These are phyloP conservation scores for Cenchrus purpureus DNA, from an alignment of 176 grass and related monocot genomes.

Conservation along the genomic window DNA sequence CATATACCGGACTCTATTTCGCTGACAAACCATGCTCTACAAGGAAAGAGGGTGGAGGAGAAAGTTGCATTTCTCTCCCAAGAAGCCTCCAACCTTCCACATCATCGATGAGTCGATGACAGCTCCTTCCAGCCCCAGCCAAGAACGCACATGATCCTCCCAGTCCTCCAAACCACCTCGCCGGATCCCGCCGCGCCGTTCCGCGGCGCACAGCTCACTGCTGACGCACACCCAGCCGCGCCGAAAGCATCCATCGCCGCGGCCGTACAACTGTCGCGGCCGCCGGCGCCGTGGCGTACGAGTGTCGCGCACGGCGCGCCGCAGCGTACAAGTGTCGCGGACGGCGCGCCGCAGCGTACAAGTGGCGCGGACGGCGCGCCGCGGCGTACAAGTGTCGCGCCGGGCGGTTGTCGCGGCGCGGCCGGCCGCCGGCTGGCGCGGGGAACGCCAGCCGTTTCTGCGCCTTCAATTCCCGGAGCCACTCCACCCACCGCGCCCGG, in stretches of 20 bases:
- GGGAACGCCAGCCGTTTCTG: not conserved
- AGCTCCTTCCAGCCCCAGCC: not conserved
- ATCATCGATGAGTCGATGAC: not conserved
- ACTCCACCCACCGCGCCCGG: not conserved
- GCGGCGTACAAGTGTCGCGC: not conserved
- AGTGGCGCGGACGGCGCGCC: not conserved
- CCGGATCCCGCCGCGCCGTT: not conserved
- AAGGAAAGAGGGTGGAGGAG: too few relatives aligned
- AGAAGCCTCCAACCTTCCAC: not conserved
- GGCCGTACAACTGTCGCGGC: too few relatives aligned
- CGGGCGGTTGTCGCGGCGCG: not conserved
- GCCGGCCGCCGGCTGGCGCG: not conserved
- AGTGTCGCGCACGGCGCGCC: not conserved
- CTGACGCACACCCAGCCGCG: not conserved
- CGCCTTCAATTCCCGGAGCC: not conserved
- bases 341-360: not conserved
- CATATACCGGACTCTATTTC: not conserved
- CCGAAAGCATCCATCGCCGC: not conserved
- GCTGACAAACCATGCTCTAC: not conserved
- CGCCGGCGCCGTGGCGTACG: not conserved
- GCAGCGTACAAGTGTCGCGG: too few relatives aligned
- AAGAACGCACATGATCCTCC: not conserved
- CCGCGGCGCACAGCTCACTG: not conserved
- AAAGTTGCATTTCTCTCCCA: not conserved
- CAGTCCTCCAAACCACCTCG: not conserved